Evolutionary conservation across 768 basidiomycete species (phyloP), one percentile per base, ranked within the genome.

Genomic region (Suillus variegatus): DNA sequence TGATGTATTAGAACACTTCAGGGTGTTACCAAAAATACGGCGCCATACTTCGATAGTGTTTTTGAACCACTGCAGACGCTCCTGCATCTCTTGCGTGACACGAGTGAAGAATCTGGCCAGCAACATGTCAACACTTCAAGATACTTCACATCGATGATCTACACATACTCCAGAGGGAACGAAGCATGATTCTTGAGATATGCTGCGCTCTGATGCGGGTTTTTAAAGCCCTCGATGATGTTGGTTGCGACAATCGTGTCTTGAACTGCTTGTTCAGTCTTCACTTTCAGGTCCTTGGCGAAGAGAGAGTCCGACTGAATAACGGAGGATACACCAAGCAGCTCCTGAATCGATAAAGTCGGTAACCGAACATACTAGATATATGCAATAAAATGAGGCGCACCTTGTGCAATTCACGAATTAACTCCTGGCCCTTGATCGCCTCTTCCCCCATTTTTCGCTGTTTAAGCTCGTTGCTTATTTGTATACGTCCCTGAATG

Each of bases 401-500:
- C 64, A 89, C 92, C 80, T 90, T 91, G 70, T 90, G 88, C 12
- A 91, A 82, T 52, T 78, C 77, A 18, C 86, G 85, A 62, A 92
- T 86, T 60, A 86, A 82, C 61, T 91, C 90, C 68, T 89, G 87
- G 0, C 89, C 89, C 73, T 90, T 91, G 6, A 83, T 83, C 1
- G 91, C 84, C 70, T 93, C 91, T 66, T 89, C 87, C 0, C 90
- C 91, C 6, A 93, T 80, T 72, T 91, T 91, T 61, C 88, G 85
- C 71, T 89, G 87, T 66, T 90, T 89, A 22, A 94, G 77, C 55
- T 93, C 90, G 69, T 91, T 92, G 71, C 89, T 88, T 65, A 94
- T 92, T 69, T 93, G 91, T 1, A 92, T 80, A 32, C 90, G 88
- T 36, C 89, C 89, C 78, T 93, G 91, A 35, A 93, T 91, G 66